Evolutionary conservation across 106 monocot genomes (phyloP).

Genomic region (Triglochin maritima): DNA sequence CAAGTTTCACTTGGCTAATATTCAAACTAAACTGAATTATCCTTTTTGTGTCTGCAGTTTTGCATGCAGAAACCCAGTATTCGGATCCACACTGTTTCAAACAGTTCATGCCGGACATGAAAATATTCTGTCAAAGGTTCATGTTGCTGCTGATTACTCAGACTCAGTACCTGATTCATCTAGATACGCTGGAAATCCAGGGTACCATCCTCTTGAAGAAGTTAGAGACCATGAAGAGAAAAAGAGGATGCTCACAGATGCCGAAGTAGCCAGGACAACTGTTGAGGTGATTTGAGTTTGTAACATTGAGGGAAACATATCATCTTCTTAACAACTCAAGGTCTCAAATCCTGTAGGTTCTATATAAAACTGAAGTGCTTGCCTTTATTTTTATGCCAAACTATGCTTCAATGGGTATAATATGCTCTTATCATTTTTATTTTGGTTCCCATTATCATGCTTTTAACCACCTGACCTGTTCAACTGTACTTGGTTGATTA

Average conservation of each 20-base stretch:
- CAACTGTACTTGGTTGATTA: no score
- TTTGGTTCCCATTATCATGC: no score
- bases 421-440: no score
- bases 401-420: not conserved
- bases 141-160: conserved; percentile 66
- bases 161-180: conserved; percentile 58
- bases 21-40: no score
- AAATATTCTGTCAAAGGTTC: conserved; percentile 32
- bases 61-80: conserved; percentile 39
- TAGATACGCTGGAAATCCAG: conserved; percentile 20
- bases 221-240: conserved; percentile 35
- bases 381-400: not conserved
- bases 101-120: conserved; percentile 23
- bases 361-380: not conserved
- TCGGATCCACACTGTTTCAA: conserved; percentile 30
- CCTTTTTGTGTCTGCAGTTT: not conserved
- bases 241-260: conserved; percentile 49
- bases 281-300: conserved; percentile 39
- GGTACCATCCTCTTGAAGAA: conserved; percentile 90
- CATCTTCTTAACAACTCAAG: not conserved
- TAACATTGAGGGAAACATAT: not conserved
- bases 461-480: no score
- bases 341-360: not conserved
- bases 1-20: no score
- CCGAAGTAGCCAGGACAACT: conserved; percentile 67